phyloP scores from a whole-genome alignment of 108 stramenopile genomes.

The Cyclotella atomus region DNA sequence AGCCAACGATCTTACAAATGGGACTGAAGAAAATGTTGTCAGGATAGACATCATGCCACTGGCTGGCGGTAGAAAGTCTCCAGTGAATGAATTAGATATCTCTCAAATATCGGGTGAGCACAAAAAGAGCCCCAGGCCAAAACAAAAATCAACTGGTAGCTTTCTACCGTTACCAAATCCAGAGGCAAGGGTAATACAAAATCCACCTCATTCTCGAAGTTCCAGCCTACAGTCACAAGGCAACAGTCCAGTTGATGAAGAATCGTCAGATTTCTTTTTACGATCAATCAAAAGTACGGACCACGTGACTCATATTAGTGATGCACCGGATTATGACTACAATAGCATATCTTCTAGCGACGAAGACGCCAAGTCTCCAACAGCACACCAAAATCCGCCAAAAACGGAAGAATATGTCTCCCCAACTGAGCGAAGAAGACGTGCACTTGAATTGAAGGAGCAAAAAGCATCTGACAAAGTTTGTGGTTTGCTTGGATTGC shows the following conservation, averaged over 20 bases:
- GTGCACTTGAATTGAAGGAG: background rate
- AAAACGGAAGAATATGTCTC: background rate
- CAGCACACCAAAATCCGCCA: background rate
- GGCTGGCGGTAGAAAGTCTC: no score
- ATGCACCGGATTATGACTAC: constrained; percentile 21
- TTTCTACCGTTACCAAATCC: background rate
- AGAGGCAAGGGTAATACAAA: background rate
- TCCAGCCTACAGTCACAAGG: background rate
- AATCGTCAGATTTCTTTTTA: background rate
- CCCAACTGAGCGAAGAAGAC: constrained; percentile 10
- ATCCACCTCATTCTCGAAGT: background rate
- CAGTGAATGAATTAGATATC: background rate
- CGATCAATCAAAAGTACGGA: constrained; percentile 2
- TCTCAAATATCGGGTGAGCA: background rate
- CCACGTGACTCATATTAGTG: constrained; percentile 18
- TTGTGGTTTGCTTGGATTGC: constrained; percentile 11
- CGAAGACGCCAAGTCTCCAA: background rate
- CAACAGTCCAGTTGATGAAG: background rate
- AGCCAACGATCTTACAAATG: background rate
- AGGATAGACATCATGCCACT: constrained; percentile 5
- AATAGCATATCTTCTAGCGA: constrained; percentile 6
- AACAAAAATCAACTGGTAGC: background rate
- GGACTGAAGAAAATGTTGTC: background rate
- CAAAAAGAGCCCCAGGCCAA: background rate
- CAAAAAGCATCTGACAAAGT: background rate